Evolutionary conservation across 2,329 filamentous ascomycete genomes (phyloP), one percentile per base, ranked within the genome.

Genomic region (Graphilbum ipis-grandicollis): DNA sequence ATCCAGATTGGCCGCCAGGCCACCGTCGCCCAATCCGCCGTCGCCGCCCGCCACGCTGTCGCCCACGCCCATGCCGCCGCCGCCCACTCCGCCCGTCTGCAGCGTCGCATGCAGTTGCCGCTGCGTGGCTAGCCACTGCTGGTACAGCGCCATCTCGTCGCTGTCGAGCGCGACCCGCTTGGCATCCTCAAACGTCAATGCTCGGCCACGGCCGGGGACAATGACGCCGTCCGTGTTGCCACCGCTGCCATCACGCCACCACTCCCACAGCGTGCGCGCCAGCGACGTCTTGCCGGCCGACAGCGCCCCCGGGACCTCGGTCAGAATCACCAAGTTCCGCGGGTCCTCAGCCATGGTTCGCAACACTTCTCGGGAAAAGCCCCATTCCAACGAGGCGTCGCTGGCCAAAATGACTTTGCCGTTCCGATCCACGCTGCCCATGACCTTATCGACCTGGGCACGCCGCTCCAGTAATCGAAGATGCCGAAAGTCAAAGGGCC

Each of bases 341-440:
- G 77, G 62, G 44, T 92, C 80, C 40, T 71, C 66, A 0, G 84
- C 84, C 38, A 98, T 65, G 9, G 68, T 66, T 44, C 71, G 74
- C 34, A 98, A 59, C 1, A 86, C 65, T 37, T 88, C 76, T 48
- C 79, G 83, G 0, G 90, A 92, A 50, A 93, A 93, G 0, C 90
- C 90, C 90, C 90, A 98, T 48, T 93, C 84, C 17, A 96, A 59
- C 22, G 82, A 92, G 4, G 75, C 71, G 52, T 96, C 88, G 47
- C 84, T 94, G 3, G 90, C 86, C 39, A 98, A 64, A 36, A 98
- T 90, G 14, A 98, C 85, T 37, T 75, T 71, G 6, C 73, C 72
- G 29, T 56, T 50, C 48, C 41, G n/a, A n/a, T n/a, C 58, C 51
- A 23, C 56, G 62, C 8, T 62, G 62, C 1, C 48, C 46, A 65